A percentile compares a stretch with the other conserved stretches of the same genome.
Conservation (phyloP, 805 yeast genomes). For the Wickerhamiella sorbophila region DNA sequence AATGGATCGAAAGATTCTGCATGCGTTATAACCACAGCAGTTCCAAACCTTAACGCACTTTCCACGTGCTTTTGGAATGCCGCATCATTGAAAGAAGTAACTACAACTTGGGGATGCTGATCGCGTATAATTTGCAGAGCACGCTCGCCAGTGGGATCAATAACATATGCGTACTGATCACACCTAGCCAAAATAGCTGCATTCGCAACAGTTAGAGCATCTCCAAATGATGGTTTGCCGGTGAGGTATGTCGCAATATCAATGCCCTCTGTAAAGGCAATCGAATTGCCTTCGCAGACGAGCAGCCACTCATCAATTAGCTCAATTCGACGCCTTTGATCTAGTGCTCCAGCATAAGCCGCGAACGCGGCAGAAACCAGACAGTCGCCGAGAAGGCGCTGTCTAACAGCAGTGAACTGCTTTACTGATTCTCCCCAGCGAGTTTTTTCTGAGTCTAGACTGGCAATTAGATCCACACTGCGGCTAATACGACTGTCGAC, state of each 20-base stretch:
- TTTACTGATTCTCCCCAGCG: slow-evolving; percentile 60
- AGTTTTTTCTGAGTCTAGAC: slow-evolving; percentile 47
- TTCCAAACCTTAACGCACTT: slow-evolving; percentile 75
- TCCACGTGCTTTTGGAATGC: slow-evolving; percentile 57
- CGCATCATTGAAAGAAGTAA: slow-evolving; percentile 53
- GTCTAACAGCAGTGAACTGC: slow-evolving; percentile 34
- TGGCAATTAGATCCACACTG: slow-evolving; percentile 47
- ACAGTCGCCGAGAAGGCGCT: slow-evolving; percentile 46
- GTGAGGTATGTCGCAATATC: slow-evolving; percentile 2
- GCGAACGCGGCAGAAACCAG: slow-evolving; percentile 47
- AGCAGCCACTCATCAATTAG: slow-evolving; percentile 28
- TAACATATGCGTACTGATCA: slow-evolving; percentile 31
- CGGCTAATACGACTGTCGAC: slow-evolving; percentile 50
- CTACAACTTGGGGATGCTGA: background rate
- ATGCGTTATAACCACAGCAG: slow-evolving; percentile 53
- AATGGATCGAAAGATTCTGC: slow-evolving; percentile 74
- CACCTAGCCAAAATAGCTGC: slow-evolving; percentile 35
- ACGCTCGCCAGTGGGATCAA: slow-evolving; percentile 52
- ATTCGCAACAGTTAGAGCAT: slow-evolving; percentile 51
- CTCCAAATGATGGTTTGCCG: slow-evolving; percentile 27
- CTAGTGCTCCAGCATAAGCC: slow-evolving; percentile 45
- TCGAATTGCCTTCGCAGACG: slow-evolving; percentile 25
- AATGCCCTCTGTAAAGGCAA: slow-evolving; percentile 27
- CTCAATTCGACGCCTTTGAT: slow-evolving; percentile 33
- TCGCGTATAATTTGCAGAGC: background rate